A percentile compares a stretch with the other conserved stretches of the same genome.
Evolutionary conservation across 129 eudicot species (phyloP).

Genomic region (Oenanthe sinensis): DNA sequence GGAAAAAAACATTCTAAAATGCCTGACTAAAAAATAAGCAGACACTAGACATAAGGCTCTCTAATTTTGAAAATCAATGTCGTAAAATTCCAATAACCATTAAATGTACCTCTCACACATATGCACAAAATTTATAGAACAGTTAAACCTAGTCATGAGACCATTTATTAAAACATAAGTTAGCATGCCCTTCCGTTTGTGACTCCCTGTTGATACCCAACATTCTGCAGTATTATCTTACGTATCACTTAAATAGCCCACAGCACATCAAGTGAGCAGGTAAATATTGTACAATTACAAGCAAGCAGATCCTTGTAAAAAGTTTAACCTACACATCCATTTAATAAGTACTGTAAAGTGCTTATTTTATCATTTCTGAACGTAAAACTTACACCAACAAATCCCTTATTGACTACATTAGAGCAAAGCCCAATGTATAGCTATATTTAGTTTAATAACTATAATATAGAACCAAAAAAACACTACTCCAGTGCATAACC

Average conservation of each 20-base stretch:
- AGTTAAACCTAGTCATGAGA: not conserved
- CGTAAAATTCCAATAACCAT: not conserved
- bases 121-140: not conserved
- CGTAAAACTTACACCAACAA: not conserved
- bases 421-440: too few species aligned
- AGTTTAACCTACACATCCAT: not conserved
- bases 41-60: not conserved
- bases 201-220: not conserved
- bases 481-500: too few species aligned
- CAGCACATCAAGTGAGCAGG: not conserved
- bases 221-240: not conserved
- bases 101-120: not conserved
- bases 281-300: not conserved
- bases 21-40: not conserved
- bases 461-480: too few species aligned
- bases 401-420: not conserved
- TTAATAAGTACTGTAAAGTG: not conserved
- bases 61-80: not conserved
- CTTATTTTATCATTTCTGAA: not conserved
- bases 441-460: too few species aligned
- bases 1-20: not conserved
- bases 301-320: not conserved
- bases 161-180: not conserved
- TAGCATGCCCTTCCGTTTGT: not conserved
- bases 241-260: not conserved